Percentiles rank a stretch among this genome's conserved stretches.
These are phyloP conservation scores for Fusarium sublunatum DNA, from an alignment of 2,329 filamentous ascomycete genomes.

Conservation along the genomic window DNA sequence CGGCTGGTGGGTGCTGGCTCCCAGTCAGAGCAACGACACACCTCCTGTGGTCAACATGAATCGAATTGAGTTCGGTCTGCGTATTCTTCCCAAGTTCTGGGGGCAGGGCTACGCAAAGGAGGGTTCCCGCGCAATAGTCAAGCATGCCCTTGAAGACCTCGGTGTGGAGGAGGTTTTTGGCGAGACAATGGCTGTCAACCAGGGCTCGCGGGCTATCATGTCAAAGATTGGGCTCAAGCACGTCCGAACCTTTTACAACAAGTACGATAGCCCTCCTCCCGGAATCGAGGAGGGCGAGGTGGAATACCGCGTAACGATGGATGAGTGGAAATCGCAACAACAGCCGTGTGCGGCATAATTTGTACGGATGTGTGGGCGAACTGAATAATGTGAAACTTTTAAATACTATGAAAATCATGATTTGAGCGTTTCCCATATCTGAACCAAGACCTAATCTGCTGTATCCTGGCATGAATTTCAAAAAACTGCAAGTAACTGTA, in stretches of 20 bases:
- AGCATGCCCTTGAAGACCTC: slow-evolving; percentile 47
- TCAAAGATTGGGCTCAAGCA: slow-evolving; percentile 37
- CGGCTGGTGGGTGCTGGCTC: slow-evolving; percentile 48
- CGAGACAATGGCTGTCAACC: slow-evolving; percentile 49
- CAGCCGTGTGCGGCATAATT: slow-evolving; percentile 13
- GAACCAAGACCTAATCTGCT: neutral
- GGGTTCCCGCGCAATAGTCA: slow-evolving; percentile 45
- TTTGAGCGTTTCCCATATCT: neutral
- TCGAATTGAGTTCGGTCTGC: slow-evolving; percentile 45
- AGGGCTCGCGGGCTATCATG: slow-evolving; percentile 43
- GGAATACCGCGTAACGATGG: slow-evolving; percentile 40
- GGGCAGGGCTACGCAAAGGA: slow-evolving; percentile 48
- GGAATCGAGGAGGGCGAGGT: slow-evolving; percentile 46
- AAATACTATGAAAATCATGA: neutral
- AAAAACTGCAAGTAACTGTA: neutral
- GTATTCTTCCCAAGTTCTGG: slow-evolving; percentile 47
- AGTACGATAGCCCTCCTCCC: slow-evolving; percentile 43
- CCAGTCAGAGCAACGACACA: slow-evolving; percentile 31
- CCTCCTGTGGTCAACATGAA: slow-evolving; percentile 20
- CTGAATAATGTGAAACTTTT: neutral
- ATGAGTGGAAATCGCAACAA: slow-evolving; percentile 35
- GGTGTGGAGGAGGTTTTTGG: slow-evolving; percentile 41
- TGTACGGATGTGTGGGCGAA: neutral
- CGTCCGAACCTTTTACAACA: slow-evolving; percentile 39
- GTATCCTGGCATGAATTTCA: slow-evolving; percentile 12